These are phyloP conservation scores for Ceratocystis diversiconidia DNA, from an alignment of 2,329 filamentous ascomycete species.

Conservation along the genomic window DNA sequence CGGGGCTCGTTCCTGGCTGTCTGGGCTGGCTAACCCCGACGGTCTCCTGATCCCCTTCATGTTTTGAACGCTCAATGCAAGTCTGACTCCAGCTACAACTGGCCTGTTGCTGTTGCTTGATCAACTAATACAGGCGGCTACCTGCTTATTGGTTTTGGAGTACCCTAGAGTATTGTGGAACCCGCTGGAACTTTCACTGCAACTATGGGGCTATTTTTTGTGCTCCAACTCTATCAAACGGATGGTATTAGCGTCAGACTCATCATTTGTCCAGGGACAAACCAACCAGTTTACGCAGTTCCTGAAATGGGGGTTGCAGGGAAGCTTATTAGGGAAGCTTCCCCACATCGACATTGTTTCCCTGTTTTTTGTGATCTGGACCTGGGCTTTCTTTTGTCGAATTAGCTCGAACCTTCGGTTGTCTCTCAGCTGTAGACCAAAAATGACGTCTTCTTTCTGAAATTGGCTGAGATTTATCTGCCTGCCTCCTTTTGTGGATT, in stretches of 20 bases:
- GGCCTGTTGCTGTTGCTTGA: slow-evolving; percentile 1
- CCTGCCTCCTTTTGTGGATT: not conserved
- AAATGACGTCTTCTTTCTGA: not conserved
- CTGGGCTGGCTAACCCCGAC: not conserved
- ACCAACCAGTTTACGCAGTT: not conserved
- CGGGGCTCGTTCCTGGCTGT: not conserved
- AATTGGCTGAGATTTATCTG: not conserved
- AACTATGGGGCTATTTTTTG: not conserved
- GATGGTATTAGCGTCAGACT: not conserved
- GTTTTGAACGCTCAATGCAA: not conserved
- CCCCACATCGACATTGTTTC: not conserved
- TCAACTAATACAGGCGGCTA: not conserved
- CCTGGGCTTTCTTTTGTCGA: not conserved
- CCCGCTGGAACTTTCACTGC: not conserved
- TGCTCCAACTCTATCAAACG: not conserved
- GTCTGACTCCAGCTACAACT: not conserved
- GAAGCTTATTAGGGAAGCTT: not conserved
- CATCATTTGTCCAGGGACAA: not conserved
- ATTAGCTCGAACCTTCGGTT: not conserved
- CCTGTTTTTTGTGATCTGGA: not conserved
- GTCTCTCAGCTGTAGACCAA: not conserved
- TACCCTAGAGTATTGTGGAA: not conserved
- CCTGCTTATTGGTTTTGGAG: not conserved
- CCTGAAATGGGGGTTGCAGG: not conserved
- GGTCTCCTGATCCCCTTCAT: not conserved